Conservation (phyloP, 805 yeast species). For the Citeromyces matritensis region DNA sequence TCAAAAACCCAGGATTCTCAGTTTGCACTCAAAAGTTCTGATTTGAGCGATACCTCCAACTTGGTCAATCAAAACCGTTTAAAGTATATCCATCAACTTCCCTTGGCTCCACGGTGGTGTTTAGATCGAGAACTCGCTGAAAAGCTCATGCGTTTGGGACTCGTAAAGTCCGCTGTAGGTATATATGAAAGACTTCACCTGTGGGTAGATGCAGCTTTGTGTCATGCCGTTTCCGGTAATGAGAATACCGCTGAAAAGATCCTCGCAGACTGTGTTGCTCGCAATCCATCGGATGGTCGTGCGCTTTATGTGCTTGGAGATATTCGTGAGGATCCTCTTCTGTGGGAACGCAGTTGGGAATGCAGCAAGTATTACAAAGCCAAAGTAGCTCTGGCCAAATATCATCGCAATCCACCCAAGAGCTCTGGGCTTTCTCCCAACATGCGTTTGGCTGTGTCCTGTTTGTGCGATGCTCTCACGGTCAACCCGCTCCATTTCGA, state of each 20-base stretch:
- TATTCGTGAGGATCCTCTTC: constrained; percentile 53
- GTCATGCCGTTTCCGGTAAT: constrained; percentile 77
- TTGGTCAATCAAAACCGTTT: constrained; percentile 33
- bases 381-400: constrained; percentile 67
- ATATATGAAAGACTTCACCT: constrained; percentile 69
- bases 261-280: constrained; percentile 33
- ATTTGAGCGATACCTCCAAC: constrained; percentile 10
- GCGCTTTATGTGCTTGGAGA: constrained; percentile 81
- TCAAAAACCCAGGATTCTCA: constrained; percentile 16
- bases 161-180: constrained; percentile 74
- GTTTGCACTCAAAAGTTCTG: constrained; percentile 4
- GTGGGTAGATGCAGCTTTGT: constrained; percentile 75
- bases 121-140: constrained; percentile 78
- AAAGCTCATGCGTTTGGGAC: constrained; percentile 73
- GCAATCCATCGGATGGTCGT: constrained; percentile 64
- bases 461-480: constrained; percentile 60
- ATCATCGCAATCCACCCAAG: constrained; percentile 51
- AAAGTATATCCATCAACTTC: constrained; percentile 57
- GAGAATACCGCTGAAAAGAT: constrained; percentile 50
- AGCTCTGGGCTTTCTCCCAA: constrained; percentile 35
- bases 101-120: constrained; percentile 73
- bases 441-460: constrained; percentile 36
- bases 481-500: constrained; percentile 63
- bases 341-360: constrained; percentile 84
- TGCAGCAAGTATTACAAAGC: constrained; percentile 74